These are phyloP conservation scores for Pseudocercospora eumusae DNA, from an alignment of 2,329 filamentous ascomycete genomes.

Conservation along the genomic window DNA sequence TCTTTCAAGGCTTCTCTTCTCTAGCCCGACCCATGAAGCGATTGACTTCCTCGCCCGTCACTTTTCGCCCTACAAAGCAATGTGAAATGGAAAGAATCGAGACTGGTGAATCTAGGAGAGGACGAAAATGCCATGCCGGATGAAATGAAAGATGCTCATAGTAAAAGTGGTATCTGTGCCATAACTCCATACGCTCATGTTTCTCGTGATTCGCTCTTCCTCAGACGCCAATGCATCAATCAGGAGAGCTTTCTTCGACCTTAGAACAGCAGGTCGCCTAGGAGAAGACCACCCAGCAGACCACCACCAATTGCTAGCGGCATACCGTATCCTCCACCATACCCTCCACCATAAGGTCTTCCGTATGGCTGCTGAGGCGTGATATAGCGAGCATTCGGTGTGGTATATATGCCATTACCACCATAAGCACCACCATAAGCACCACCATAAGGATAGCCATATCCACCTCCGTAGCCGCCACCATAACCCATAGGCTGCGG, in stretches of 20 bases:
- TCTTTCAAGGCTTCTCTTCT: no score
- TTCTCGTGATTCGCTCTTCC: background rate
- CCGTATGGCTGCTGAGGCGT: slow-evolving; percentile 54
- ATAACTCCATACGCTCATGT: background rate
- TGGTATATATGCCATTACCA: slow-evolving; percentile 44
- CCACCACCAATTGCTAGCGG: slow-evolving; percentile 52
- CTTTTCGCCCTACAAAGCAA: no score
- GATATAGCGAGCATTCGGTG: slow-evolving; percentile 52
- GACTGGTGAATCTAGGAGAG: no score
- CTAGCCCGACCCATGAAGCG: no score
- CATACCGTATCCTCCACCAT: slow-evolving; percentile 49
- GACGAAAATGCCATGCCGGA: background rate
- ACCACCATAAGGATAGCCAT: slow-evolving; percentile 48
- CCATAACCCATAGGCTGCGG: slow-evolving; percentile 43
- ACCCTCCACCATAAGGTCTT: slow-evolving; percentile 18
- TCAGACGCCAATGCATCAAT: background rate
- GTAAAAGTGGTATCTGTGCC: background rate
- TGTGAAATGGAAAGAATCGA: no score
- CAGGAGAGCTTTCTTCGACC: background rate
- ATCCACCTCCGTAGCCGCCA: slow-evolving; percentile 28
- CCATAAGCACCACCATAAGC: slow-evolving; percentile 46
- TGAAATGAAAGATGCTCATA: background rate
- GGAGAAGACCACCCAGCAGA: slow-evolving; percentile 50
- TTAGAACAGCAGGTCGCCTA: slow-evolving; percentile 47
- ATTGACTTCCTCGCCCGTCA: no score